Conservation (phyloP, 1,284 basidiomycete species). For the Inonotus obliquus region DNA sequence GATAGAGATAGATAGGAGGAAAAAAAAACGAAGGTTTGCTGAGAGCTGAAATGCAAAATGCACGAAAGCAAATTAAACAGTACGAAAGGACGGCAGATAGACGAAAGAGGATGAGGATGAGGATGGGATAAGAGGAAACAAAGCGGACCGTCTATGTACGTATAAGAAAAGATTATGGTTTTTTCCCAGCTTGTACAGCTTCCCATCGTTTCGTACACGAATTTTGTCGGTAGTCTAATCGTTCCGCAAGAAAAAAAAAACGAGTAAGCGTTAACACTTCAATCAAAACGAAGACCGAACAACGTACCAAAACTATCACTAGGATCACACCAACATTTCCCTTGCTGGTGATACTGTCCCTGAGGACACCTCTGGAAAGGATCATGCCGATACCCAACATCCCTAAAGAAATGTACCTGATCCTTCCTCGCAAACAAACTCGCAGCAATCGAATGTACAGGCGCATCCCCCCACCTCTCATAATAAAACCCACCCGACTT, state of each 20-base stretch:
- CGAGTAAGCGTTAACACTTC: too few species aligned
- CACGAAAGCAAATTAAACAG: too few species aligned
- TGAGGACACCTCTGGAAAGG: constrained; percentile 63
- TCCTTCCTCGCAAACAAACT: constrained; percentile 66
- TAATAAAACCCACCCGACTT: constrained; percentile 81
- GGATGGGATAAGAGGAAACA: not conserved
- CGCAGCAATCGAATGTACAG: constrained; percentile 78
- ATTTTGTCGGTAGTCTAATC: constrained; percentile 39
- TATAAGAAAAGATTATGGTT: not conserved
- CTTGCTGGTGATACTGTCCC: constrained; percentile 39
- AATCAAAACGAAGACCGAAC: too few species aligned
- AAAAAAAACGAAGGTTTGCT: too few species aligned
- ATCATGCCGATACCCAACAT: constrained; percentile 55
- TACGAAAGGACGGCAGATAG: too few species aligned
- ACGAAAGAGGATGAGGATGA: not conserved
- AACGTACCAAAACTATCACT: constrained; percentile 46
- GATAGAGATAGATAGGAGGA: too few species aligned
- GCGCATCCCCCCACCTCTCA: constrained; percentile 88
- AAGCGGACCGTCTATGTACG: not conserved
- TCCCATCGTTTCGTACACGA: constrained; percentile 34
- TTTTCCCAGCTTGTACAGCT: constrained; percentile 5
- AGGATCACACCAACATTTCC: constrained; percentile 47
- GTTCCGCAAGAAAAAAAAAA: constrained; percentile 27
- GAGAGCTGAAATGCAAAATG: too few species aligned
- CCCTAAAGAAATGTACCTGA: constrained; percentile 73